Evolutionary conservation across 192 early-diverging fungal species (phyloP), one percentile per base, ranked within the genome.

Genomic region (Gorgonomyces haynaldii): DNA sequence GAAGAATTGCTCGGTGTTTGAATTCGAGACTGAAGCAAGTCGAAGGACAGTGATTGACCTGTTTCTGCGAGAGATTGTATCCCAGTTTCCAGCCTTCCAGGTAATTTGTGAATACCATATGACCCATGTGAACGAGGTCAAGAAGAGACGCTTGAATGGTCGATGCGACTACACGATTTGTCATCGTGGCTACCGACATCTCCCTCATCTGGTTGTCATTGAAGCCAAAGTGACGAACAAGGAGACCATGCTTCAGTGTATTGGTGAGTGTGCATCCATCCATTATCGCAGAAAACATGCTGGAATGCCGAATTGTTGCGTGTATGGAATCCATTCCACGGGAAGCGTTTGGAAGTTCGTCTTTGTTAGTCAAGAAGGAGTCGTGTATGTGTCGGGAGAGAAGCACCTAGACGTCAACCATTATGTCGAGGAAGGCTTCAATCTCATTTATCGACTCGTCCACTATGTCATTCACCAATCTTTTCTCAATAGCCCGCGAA

Each of bases 1-100:
- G 22, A 40, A 40, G 39, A 40, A 40, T 13, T 40, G 39, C 39
- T 40, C 39, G 8, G 39, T 12, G 39, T 40, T 40, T 40, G 39
- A 40, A 22, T 40, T 40, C 22, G 39, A n/a, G 8, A n/a, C 32
- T 9, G 32, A 34, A 34, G 39, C 39, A 40, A 7, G 39, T 40
- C 17, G 39, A 16, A 40, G 39, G 17, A 40, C 39, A 40, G 39
- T 40, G 17, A 17, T 40, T 40, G 39, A 40, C 6, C 39, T 12
- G 17, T 40, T 34, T 34, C 32, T 34, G n/a, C 32, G 32, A 34
- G 32, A 34, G n/a, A n/a, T 34, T 8, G 32, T 34, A n/a, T 34
- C 32, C n/a, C 32, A 34, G 32, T 34, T 34, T 34, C 32, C 32
- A 34, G 32, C 8, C 8, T 34, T 34, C 9, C 8, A 9, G 32